phyloP scores from a whole-genome alignment of 164 flowering plant species.

The Magnolia changhungtana region DNA sequence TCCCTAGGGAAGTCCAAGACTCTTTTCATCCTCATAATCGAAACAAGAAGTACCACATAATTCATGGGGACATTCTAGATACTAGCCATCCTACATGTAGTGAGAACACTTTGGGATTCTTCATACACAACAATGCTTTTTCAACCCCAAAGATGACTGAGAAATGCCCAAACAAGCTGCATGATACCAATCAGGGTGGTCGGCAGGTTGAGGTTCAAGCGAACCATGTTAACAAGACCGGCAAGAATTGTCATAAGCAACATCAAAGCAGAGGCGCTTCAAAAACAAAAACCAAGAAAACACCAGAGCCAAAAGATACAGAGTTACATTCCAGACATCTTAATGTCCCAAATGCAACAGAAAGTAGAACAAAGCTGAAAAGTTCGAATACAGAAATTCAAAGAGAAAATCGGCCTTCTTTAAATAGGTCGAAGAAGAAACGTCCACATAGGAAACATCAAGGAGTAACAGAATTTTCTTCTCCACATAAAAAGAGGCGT shows the following conservation, averaged over 20 bases:
- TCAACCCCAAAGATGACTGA: too few species aligned
- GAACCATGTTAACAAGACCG: not conserved
- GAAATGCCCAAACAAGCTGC: not conserved
- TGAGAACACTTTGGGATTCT: not conserved
- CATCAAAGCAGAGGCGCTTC: not conserved
- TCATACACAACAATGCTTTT: too few species aligned
- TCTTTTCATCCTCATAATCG: not conserved
- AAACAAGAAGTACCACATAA: not conserved
- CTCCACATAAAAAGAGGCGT: not conserved
- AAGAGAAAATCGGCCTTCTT: not conserved
- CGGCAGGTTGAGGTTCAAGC: not conserved
- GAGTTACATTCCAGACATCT: not conserved
- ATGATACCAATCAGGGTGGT: not conserved
- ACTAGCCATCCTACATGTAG: not conserved
- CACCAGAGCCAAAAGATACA: not conserved
- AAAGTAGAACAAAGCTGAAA: not conserved
- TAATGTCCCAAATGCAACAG: not conserved
- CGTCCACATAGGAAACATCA: slow-evolving; percentile 8
- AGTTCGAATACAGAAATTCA: not conserved
- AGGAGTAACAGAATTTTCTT: slow-evolving; percentile 7
- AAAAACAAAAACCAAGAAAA: not conserved
- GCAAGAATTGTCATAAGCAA: not conserved
- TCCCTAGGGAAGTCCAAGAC: not conserved
- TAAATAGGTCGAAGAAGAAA: not conserved
- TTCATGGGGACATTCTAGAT: not conserved